A percentile compares a stretch with the other conserved stretches of the same genome.
phyloP scores from a whole-genome alignment of 2,329 filamentous ascomycete species.

The Clarireedia monteithiana region DNA sequence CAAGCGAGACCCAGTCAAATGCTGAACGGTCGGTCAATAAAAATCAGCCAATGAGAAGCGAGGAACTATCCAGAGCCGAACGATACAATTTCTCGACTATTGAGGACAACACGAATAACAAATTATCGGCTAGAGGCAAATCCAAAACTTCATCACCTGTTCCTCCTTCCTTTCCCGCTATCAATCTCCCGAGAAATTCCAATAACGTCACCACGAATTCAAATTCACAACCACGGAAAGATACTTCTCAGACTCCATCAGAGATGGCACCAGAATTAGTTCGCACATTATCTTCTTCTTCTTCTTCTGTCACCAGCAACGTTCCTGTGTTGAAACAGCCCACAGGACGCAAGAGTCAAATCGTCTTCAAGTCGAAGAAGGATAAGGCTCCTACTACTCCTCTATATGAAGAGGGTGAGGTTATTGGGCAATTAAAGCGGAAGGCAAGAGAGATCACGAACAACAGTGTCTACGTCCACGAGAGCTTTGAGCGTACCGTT shows the following conservation, averaged over 20 bases:
- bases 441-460: constrained; percentile 23
- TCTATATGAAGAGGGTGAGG: constrained; percentile 18
- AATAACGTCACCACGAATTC: constrained; percentile 7
- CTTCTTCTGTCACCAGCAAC: constrained; percentile 10
- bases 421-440: constrained; percentile 19
- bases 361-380: constrained; percentile 18
- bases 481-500: constrained; percentile 24
- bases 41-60: constrained; percentile 20
- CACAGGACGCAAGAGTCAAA: constrained; percentile 2
- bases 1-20: constrained; percentile 21
- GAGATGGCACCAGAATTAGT: constrained; percentile 14
- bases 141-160: constrained; percentile 11
- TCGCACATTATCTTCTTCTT: constrained; percentile 10
- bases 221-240: neutral
- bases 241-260: constrained; percentile 2
- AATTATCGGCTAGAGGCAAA: constrained; percentile 3
- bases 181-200: constrained; percentile 10
- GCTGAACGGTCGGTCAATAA: constrained; percentile 14
- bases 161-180: constrained; percentile 13
- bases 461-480: constrained; percentile 9
- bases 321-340: constrained; percentile 7
- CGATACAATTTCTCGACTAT: constrained; percentile 23
- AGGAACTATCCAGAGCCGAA: constrained; percentile 20
- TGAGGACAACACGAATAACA: constrained; percentile 7
- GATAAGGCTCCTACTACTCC: constrained; percentile 9